These are phyloP conservation scores for Suillus tomentosus DNA, from an alignment of 768 basidiomycete genomes.

Conservation along the genomic window DNA sequence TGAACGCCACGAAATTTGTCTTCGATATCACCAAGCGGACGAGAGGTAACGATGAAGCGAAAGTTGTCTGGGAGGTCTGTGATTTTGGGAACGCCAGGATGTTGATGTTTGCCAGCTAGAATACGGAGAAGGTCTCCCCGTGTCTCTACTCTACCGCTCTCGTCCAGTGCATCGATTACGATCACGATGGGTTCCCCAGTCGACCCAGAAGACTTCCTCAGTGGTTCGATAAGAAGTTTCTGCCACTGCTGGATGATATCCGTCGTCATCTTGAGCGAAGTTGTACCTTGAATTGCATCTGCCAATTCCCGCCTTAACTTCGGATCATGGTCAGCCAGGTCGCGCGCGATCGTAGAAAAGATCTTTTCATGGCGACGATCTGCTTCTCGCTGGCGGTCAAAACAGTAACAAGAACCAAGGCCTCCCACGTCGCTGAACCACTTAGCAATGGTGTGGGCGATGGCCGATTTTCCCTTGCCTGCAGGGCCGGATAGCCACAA, in stretches of 20 bases:
- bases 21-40: slow-evolving; percentile 6
- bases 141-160: slow-evolving; percentile 6
- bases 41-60: slow-evolving; percentile 17
- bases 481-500: slow-evolving; percentile 15
- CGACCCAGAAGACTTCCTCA: slow-evolving; percentile 6
- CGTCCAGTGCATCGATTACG: slow-evolving; percentile 29
- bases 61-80: slow-evolving; percentile 7
- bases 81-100: not conserved
- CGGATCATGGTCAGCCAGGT: slow-evolving; percentile 20
- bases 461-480: slow-evolving; percentile 16
- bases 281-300: not conserved
- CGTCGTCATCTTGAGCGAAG: not conserved
- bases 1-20: not conserved
- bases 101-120: not conserved
- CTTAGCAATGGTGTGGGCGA: slow-evolving; percentile 16
- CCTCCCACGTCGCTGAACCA: slow-evolving; percentile 13
- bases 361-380: slow-evolving; percentile 8
- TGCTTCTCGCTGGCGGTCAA: slow-evolving; percentile 13
- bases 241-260: slow-evolving; percentile 18
- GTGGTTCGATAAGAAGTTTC: slow-evolving; percentile 21
- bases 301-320: slow-evolving; percentile 1
- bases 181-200: slow-evolving; percentile 25
- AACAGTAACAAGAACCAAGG: slow-evolving; percentile 26
- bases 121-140: not conserved
- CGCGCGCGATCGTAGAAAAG: not conserved